Percentiles rank a stretch among this genome's conserved stretches.
phyloP scores from a whole-genome alignment of 441 rosid species.

The Macaranga tanarius region DNA sequence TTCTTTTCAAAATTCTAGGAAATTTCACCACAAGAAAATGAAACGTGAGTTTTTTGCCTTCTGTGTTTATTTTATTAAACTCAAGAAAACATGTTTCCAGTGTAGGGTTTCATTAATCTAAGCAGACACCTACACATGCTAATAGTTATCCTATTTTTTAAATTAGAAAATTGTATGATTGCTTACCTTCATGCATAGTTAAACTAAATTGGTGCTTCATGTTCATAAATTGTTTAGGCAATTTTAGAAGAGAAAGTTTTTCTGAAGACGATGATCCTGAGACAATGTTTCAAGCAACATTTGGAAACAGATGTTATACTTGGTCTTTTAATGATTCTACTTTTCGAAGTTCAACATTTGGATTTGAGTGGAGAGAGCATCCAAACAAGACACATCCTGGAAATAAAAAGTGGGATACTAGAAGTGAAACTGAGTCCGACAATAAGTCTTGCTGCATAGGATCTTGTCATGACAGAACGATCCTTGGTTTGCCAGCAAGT shows the following conservation, averaged over 20 bases:
- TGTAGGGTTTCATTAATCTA: neutral
- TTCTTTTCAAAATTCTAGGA: slow-evolving; percentile 34
- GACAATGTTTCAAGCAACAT: slow-evolving; percentile 42
- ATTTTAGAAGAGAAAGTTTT: slow-evolving; percentile 40
- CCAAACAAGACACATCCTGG: slow-evolving; percentile 28
- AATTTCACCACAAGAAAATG: slow-evolving; percentile 34
- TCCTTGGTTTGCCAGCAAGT: slow-evolving; percentile 52
- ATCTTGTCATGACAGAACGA: slow-evolving; percentile 47
- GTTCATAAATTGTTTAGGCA: slow-evolving; percentile 35
- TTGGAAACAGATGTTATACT: slow-evolving; percentile 50
- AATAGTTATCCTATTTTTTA: no score
- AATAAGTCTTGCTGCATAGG: slow-evolving; percentile 37
- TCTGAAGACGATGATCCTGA: slow-evolving; percentile 46
- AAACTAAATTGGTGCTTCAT: neutral
- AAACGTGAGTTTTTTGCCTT: slow-evolving; percentile 38
- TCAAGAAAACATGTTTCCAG: neutral
- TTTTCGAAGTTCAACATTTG: slow-evolving; percentile 35
- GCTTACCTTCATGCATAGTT: slow-evolving; percentile 8
- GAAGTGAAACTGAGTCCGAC: slow-evolving; percentile 39
- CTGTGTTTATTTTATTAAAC: neutral
- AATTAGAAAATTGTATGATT: neutral
- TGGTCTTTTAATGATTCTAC: slow-evolving; percentile 40
- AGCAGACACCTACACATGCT: no score
- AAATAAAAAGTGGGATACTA: slow-evolving; percentile 33
- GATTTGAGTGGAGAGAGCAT: slow-evolving; percentile 51